Evolutionary conservation across 306 rosid genomes (phyloP).

Genomic region (Pyrus pyrifolia): DNA sequence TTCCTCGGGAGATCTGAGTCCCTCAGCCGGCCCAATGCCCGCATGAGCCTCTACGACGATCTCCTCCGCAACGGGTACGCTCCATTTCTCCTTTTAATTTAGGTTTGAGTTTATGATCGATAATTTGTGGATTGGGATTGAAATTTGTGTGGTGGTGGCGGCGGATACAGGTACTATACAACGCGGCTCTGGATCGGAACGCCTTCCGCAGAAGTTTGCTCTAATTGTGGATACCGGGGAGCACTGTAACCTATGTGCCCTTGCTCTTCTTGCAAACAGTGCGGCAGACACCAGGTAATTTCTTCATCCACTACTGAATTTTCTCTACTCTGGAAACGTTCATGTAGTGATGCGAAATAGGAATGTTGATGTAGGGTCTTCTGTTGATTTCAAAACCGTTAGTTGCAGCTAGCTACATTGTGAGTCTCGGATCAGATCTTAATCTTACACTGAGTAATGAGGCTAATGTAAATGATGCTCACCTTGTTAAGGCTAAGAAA

Average conservation of each 20-base stretch:
- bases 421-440: not conserved
- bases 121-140: not conserved
- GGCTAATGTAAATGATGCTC: not conserved
- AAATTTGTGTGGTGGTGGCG: not conserved
- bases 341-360: not conserved
- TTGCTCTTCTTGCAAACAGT: slow-evolving; percentile 69
- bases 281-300: slow-evolving; percentile 63
- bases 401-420: not conserved
- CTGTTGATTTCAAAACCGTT: not conserved
- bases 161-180: slow-evolving; percentile 57
- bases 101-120: not conserved
- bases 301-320: not conserved
- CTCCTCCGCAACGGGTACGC: slow-evolving; percentile 81
- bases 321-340: not conserved
- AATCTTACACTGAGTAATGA: not conserved
- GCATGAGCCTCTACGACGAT: slow-evolving; percentile 87
- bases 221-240: slow-evolving; percentile 97
- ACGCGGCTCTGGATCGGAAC: slow-evolving; percentile 93
- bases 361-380: not conserved
- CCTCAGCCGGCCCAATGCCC: slow-evolving; percentile 48
- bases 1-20: slow-evolving; percentile 52
- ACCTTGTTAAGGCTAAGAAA: not conserved
- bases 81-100: not conserved
- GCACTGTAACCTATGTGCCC: slow-evolving; percentile 98
- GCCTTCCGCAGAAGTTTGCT: slow-evolving; percentile 82